Percentiles rank a stretch among this genome's conserved stretches.
phyloP scores from a whole-genome alignment of 176 grass and related monocot genomes.

The bread wheat (Triticum aestivum) region DNA sequence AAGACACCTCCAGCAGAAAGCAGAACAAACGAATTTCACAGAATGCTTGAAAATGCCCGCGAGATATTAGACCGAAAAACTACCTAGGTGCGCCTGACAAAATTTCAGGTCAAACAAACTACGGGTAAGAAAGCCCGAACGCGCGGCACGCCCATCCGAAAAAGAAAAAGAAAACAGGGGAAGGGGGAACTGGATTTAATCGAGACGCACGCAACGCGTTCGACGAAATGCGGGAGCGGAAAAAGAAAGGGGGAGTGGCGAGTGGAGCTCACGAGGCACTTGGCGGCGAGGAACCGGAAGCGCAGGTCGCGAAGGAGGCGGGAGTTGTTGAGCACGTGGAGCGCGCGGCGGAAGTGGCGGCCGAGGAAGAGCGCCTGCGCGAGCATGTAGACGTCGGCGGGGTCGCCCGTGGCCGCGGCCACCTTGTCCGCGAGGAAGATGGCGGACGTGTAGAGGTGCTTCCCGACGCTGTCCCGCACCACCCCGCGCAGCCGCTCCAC shows the following conservation, averaged over 20 bases:
- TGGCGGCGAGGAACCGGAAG: constrained; percentile 92
- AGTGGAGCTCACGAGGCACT: constrained; percentile 68
- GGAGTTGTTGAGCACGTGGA: constrained; percentile 85
- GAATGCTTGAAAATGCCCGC: not conserved
- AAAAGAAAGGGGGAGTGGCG: not conserved
- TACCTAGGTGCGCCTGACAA: not conserved
- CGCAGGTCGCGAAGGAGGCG: constrained; percentile 73
- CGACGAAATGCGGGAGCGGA: not conserved
- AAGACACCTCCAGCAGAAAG: not conserved
- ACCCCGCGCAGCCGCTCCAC: constrained; percentile 80
- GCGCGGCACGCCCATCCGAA: not conserved
- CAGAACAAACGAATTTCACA: not conserved
- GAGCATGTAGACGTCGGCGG: constrained; percentile 89
- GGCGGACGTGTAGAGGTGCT: constrained; percentile 82
- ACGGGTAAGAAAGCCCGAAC: not conserved
- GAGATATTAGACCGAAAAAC: constrained; percentile 17
- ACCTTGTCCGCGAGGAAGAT: constrained; percentile 96
- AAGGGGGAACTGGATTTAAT: not conserved
- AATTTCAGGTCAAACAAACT: not conserved
- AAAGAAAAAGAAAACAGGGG: not conserved
- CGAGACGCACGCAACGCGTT: not conserved
- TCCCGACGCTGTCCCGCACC: constrained; percentile 87
- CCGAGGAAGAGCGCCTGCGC: constrained; percentile 85
- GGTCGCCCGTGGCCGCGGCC: constrained; percentile 65
- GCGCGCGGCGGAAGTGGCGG: constrained; percentile 77